These are phyloP conservation scores for Lipomyces lipofer DNA, from an alignment of 805 yeast genomes.

Conservation along the genomic window DNA sequence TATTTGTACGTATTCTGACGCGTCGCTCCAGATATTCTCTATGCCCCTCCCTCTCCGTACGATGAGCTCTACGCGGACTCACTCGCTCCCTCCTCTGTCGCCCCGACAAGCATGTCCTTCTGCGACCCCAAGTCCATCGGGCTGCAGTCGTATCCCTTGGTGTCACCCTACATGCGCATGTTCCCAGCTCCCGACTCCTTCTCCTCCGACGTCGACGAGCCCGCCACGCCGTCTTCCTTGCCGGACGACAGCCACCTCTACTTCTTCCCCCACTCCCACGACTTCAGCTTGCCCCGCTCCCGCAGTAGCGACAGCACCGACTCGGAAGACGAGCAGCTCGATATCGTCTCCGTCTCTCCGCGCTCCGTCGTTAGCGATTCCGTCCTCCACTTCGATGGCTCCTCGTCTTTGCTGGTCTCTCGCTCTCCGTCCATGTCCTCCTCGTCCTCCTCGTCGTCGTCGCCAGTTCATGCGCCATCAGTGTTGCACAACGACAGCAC, in stretches of 20 bases:
- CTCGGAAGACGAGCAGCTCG: constrained; percentile 1
- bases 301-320: constrained; percentile 6
- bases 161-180: constrained; percentile 3
- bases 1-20: too few species aligned
- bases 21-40: neutral
- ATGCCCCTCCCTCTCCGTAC: neutral
- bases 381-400: constrained; percentile 1
- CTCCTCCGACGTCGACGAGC: constrained; percentile 1
- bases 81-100: constrained; percentile 2
- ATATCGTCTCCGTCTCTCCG: constrained; percentile 2
- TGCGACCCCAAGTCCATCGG: constrained; percentile 32
- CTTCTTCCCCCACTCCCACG: neutral
- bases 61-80: constrained; percentile 5
- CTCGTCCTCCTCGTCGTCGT: constrained; percentile 3
- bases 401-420: constrained; percentile 2
- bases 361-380: neutral
- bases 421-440: neutral
- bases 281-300: neutral
- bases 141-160: constrained; percentile 9
- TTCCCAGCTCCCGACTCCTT: neutral
- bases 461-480: constrained; percentile 1
- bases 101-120: constrained; percentile 11
- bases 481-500: neutral
- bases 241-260: neutral
- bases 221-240: neutral